phyloP scores from a whole-genome alignment of 371 early-diverging fungal species.

The Umbelopsis sp. region DNA sequence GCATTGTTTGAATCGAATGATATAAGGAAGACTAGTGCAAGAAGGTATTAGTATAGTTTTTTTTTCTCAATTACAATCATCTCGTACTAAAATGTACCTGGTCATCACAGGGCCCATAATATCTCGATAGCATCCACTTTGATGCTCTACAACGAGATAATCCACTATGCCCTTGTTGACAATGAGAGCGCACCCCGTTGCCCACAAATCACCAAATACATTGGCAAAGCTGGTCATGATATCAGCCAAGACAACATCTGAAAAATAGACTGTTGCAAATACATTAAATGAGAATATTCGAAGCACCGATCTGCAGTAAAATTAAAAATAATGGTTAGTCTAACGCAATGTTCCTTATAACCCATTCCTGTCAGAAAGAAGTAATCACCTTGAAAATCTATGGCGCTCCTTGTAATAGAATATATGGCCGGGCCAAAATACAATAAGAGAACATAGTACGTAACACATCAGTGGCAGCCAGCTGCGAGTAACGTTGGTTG shows the following conservation, averaged over 20 bases:
- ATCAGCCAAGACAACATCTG: conserved; percentile 91
- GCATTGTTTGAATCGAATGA: conserved; percentile 89
- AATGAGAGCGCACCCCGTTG: conserved; percentile 43
- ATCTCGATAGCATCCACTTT: conserved; percentile 52
- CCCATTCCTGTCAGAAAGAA: not conserved
- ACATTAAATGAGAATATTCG: conserved; percentile 55
- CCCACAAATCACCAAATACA: conserved; percentile 82
- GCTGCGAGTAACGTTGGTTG: conserved; percentile 35
- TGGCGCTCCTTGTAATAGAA: conserved; percentile 64
- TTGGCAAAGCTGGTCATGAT: conserved; percentile 90
- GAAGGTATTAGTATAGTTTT: not conserved
- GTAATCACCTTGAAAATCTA: conserved; percentile 62
- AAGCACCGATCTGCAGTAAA: conserved; percentile 32
- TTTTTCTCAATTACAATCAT: not conserved
- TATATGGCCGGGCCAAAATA: conserved; percentile 59
- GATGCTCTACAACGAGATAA: conserved; percentile 16
- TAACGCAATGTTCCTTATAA: not conserved
- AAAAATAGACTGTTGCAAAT: conserved; percentile 68
- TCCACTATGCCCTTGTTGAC: conserved; percentile 3
- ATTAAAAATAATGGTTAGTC: not conserved
- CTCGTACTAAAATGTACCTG: conserved; percentile 38
- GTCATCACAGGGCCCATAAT: conserved; percentile 61
- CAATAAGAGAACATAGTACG: conserved; percentile 44
- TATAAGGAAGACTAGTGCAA: conserved; percentile 71
- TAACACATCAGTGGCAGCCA: conserved; percentile 59